Base-by-base conservation (phyloP, 2,329 filamentous ascomycete genomes). In the Penicillium sp. region DNA sequence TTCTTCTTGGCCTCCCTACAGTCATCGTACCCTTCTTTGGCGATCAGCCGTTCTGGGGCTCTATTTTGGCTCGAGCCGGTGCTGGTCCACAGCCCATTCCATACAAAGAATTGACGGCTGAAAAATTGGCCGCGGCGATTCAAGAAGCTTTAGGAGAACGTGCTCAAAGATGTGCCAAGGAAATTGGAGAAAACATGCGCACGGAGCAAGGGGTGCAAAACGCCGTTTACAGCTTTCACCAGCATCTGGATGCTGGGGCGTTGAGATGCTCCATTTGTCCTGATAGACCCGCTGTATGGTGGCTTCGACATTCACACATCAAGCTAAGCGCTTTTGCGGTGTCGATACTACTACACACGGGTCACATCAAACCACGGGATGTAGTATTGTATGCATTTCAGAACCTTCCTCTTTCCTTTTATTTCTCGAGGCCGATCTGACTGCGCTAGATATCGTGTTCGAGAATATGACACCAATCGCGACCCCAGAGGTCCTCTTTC, bases 11-110 rank as follows among this genome's bases (percentile, higher is more conserved):
- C 18, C 85, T 84, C 52, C 89, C 90, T 2, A 94, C 90, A 0
- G 81, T 92, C 1, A 80, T 95, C 4, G 86, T 95, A 0, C 90
- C 90, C 0, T 95, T 95, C 74, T 95, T 91, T 65, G 88, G 88
- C 1, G 88, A 91, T 61, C 88, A 91, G 67, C 86, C 85, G 1
- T 91, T 91, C 63, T 91, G 88, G 88, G 88, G 88, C 10, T 77
- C 83, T n/a, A 89, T 91, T 83, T 81, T 90, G 43, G 80, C 84
- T 1, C 79, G 76, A 56, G 86, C 87, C 10, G 86, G 86, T 22
- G 88, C 87, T 8, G 88, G 88, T 0, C 87, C 87, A 0, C 71
- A 79, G 4, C 87, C 87, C 0, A 84, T 90, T 45, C 84, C 85
- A 0, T 83, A 85, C 67, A 85, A 85, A 60, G 75, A 83, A 27